Evolutionary conservation across 768 basidiomycete genomes (phyloP).

Genomic region (Hygrocybe punicea): DNA sequence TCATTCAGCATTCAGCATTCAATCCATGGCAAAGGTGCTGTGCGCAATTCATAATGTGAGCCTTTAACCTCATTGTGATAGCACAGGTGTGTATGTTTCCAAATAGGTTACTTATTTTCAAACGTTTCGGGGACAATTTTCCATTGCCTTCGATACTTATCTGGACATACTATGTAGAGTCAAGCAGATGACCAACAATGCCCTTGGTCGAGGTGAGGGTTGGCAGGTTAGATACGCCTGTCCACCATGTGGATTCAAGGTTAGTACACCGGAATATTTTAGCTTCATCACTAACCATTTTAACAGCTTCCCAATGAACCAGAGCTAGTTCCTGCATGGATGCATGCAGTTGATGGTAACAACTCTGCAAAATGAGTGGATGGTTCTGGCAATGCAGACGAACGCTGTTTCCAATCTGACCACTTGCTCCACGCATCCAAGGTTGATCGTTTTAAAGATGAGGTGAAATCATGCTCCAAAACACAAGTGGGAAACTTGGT

Average conservation of each 20-base stretch:
- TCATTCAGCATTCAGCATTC: constrained; percentile 22
- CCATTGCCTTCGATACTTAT: constrained; percentile 36
- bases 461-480: constrained; percentile 22
- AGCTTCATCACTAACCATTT: not conserved
- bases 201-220: constrained; percentile 27
- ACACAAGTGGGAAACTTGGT: not conserved
- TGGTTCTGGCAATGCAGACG: constrained; percentile 17
- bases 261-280: constrained; percentile 7
- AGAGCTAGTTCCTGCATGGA: constrained; percentile 16
- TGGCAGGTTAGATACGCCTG: constrained; percentile 37
- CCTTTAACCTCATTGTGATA: not conserved
- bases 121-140: constrained; percentile 21
- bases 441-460: constrained; percentile 31
- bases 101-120: constrained; percentile 26
- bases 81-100: constrained; percentile 1
- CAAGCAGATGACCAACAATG: constrained; percentile 16
- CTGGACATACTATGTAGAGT: constrained; percentile 24
- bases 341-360: constrained; percentile 36
- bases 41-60: constrained; percentile 23
- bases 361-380: constrained; percentile 32
- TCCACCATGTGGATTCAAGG: constrained; percentile 36
- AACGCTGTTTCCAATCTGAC: constrained; percentile 15
- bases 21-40: constrained; percentile 25
- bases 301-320: constrained; percentile 30
- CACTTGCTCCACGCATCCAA: constrained; percentile 23